Conservation (phyloP, 495 filamentous ascomycete genomes). For the Penicillium verhagenii region DNA sequence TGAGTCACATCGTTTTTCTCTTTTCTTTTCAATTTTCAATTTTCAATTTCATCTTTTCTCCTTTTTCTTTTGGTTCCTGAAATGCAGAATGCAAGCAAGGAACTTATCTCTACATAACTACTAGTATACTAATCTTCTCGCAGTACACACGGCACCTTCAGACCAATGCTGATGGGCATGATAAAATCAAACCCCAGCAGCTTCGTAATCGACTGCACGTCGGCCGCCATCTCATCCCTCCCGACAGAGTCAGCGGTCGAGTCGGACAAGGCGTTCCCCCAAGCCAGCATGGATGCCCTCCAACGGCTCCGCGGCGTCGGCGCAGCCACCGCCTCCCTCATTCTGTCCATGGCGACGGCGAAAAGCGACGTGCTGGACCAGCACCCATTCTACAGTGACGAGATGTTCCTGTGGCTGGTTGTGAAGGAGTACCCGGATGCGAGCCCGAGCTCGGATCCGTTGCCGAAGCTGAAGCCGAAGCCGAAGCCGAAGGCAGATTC, state of each 20-base stretch:
- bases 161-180: constrained; percentile 66
- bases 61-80: too few species aligned
- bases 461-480: constrained; percentile 13
- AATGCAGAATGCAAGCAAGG: too few species aligned
- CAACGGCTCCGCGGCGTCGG: constrained; percentile 63
- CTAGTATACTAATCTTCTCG: constrained; percentile 3
- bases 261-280: constrained; percentile 33
- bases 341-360: constrained; percentile 61
- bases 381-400: constrained; percentile 75
- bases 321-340: constrained; percentile 69
- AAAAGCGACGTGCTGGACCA: constrained; percentile 17
- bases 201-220: constrained; percentile 42
- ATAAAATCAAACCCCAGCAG: constrained; percentile 57
- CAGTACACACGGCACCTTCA: constrained; percentile 64
- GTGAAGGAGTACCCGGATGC: constrained; percentile 20
- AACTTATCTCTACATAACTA: too few species aligned
- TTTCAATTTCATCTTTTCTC: too few species aligned
- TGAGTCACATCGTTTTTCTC: constrained; percentile 40
- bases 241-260: constrained; percentile 8
- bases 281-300: constrained; percentile 46
- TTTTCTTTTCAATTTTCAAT: too few species aligned
- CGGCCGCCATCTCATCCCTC: constrained; percentile 43
- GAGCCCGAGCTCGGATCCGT: not conserved
- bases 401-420: constrained; percentile 67
- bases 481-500: constrained; percentile 22